phyloP scores from a whole-genome alignment of 371 early-diverging fungal species.

The Apophysomyces ossiformis region DNA sequence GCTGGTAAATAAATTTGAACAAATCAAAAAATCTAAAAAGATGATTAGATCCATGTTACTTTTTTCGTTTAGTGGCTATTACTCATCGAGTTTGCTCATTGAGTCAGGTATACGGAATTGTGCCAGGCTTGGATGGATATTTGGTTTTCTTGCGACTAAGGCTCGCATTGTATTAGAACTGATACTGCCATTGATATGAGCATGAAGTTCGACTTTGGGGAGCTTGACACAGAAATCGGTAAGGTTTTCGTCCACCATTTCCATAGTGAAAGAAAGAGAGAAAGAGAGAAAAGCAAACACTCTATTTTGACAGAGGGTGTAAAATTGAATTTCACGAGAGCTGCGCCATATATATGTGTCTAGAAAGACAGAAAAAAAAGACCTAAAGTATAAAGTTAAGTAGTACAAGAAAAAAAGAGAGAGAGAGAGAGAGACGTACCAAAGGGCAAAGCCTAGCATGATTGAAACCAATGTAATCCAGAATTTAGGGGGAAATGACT shows the following conservation, averaged over 20 bases:
- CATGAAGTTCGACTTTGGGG: conserved; percentile 69
- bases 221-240: conserved; percentile 42
- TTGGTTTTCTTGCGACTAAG: conserved; percentile 48
- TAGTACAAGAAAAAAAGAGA: too few relatives aligned
- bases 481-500: too few relatives aligned
- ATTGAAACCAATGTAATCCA: too few relatives aligned
- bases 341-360: too few relatives aligned
- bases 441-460: too few relatives aligned
- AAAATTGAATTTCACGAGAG: too few relatives aligned
- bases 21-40: conserved; percentile 57
- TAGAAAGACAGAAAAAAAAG: too few relatives aligned
- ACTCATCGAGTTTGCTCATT: conserved; percentile 42
- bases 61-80: neutral
- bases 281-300: conserved; percentile 6
- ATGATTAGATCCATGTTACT: neutral
- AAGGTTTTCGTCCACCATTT: conserved; percentile 13
- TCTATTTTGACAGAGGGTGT: too few relatives aligned
- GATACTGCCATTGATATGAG: conserved; percentile 66
- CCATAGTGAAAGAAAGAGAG: neutral
- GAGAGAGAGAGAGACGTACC: too few relatives aligned
- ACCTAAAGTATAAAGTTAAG: too few relatives aligned
- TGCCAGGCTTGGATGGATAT: conserved; percentile 40
- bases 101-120: conserved; percentile 40
- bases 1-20: conserved; percentile 60
- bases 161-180: conserved; percentile 50